Evolutionary conservation across 257 asterid genomes (phyloP).

Genomic region (Thymus quinquecostatus): DNA sequence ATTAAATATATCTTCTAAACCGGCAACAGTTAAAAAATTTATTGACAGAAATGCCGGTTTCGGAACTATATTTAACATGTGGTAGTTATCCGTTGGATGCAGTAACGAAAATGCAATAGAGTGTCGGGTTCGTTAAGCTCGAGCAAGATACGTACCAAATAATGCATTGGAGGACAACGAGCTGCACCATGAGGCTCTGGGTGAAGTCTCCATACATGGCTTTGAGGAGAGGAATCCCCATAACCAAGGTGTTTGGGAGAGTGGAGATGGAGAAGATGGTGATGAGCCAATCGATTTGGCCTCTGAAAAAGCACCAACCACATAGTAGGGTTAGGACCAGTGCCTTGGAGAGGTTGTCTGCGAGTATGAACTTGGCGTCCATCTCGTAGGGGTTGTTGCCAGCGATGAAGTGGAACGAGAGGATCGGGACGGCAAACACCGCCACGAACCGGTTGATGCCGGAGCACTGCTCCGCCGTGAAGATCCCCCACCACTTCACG

Average conservation of each 20-base stretch:
- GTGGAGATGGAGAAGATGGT: slow-evolving; percentile 73
- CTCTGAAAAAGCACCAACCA: slow-evolving; percentile 47
- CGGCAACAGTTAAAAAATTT: too few relatives aligned
- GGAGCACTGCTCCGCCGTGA: slow-evolving; percentile 77
- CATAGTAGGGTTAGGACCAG: slow-evolving; percentile 45
- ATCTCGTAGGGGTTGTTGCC: slow-evolving; percentile 71
- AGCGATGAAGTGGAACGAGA: slow-evolving; percentile 78
- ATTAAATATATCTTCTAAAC: too few relatives aligned
- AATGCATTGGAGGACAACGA: slow-evolving; percentile 77
- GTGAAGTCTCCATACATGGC: slow-evolving; percentile 83
- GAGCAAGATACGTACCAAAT: slow-evolving; percentile 47
- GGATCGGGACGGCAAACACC: slow-evolving; percentile 67
- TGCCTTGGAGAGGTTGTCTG: slow-evolving; percentile 60
- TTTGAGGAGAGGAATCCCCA: slow-evolving; percentile 76
- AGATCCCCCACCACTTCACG: slow-evolving; percentile 66
- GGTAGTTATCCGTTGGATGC: too few relatives aligned
- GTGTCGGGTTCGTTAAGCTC: too few relatives aligned
- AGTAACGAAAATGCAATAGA: too few relatives aligned
- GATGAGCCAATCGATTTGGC: slow-evolving; percentile 64
- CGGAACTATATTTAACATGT: too few relatives aligned
- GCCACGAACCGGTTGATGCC: slow-evolving; percentile 81
- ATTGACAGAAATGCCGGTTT: too few relatives aligned
- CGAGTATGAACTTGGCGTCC: slow-evolving; percentile 62
- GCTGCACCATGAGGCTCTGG: slow-evolving; percentile 67
- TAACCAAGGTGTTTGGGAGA: slow-evolving; percentile 71